Conservation (phyloP, 305 asterid species). For the Fraxinus nigra region DNA sequence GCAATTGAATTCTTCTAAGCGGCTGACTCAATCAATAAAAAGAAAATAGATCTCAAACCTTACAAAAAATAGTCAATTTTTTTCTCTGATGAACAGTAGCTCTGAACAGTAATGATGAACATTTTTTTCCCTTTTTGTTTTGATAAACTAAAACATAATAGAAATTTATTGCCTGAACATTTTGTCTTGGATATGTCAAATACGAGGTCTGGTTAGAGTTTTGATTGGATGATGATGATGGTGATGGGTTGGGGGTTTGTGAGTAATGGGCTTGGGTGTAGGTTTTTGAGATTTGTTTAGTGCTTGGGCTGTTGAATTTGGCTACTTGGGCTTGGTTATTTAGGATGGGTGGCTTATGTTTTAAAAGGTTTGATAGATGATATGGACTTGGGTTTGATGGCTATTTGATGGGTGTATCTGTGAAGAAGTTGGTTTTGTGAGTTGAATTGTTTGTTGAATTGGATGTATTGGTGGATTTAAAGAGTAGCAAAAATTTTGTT, state of each 20-base stretch:
- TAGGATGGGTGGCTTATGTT: not conserved
- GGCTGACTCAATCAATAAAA: not conserved
- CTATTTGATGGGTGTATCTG: not conserved
- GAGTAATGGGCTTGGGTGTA: not conserved
- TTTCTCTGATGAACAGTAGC: not conserved
- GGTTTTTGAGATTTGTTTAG: not conserved
- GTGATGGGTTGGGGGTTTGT: not conserved
- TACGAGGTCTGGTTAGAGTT: not conserved
- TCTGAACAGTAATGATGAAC: not conserved
- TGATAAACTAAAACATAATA: not conserved
- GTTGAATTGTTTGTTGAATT: not conserved
- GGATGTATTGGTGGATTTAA: not conserved
- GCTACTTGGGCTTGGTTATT: not conserved
- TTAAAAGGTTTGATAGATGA: not conserved
- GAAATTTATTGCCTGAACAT: not conserved
- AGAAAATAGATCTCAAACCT: not conserved
- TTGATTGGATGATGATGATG: not conserved
- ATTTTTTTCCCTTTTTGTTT: not conserved
- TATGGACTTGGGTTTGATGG: not conserved
- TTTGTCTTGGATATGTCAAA: not conserved
- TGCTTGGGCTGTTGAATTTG: not conserved
- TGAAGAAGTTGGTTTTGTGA: not conserved
- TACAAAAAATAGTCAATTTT: not conserved
- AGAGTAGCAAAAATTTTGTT: not conserved
- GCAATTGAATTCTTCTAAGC: not conserved